These are phyloP conservation scores for Blastobotrys persicus DNA, from an alignment of 1,139 yeast species.

Conservation along the genomic window DNA sequence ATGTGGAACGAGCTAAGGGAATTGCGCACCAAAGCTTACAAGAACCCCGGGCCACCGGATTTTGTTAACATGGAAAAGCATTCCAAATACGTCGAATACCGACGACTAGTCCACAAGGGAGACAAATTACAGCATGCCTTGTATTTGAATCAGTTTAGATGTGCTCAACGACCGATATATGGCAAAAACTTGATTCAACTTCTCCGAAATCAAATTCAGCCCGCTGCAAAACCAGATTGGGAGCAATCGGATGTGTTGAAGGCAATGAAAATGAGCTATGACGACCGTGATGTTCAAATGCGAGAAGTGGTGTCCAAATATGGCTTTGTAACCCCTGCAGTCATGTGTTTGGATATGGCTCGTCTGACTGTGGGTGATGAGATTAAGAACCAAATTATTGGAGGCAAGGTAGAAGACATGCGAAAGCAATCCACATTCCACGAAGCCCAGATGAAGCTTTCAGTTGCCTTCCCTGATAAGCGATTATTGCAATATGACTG, in stretches of 20 bases:
- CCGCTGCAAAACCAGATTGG: constrained; percentile 24
- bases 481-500: constrained; percentile 90
- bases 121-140: constrained; percentile 49
- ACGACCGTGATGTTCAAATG: constrained; percentile 46
- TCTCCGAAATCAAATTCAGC: constrained; percentile 4
- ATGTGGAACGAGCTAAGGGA: constrained; percentile 31
- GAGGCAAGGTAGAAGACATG: constrained; percentile 16
- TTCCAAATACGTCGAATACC: constrained; percentile 53
- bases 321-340: constrained; percentile 86
- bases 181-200: constrained; percentile 28
- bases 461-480: constrained; percentile 96
- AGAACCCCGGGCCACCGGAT: constrained; percentile 42
- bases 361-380: constrained; percentile 50
- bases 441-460: constrained; percentile 76
- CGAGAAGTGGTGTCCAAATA: constrained; percentile 63
- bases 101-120: constrained; percentile 4
- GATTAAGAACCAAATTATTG: constrained; percentile 29
- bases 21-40: constrained; percentile 16
- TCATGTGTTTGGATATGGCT: constrained; percentile 73
- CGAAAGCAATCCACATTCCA: constrained; percentile 57
- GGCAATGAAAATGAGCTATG: constrained; percentile 43
- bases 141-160: constrained; percentile 52
- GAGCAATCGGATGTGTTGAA: constrained; percentile 27
- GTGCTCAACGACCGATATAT: constrained; percentile 36
- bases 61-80: constrained; percentile 56